phyloP scores from a whole-genome alignment of 495 filamentous ascomycete genomes.

The Aspergillus affinis region DNA sequence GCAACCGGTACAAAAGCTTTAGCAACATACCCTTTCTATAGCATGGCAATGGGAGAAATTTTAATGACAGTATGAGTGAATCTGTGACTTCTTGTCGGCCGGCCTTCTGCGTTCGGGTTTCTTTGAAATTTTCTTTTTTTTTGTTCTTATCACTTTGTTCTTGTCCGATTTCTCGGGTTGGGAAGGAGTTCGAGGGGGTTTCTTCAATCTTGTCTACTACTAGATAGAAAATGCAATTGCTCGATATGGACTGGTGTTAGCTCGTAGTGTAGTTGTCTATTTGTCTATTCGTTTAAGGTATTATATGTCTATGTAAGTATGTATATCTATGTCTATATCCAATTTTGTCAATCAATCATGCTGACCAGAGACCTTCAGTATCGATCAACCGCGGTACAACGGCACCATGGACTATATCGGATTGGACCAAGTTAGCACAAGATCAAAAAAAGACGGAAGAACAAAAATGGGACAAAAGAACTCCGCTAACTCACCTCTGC shows the following conservation, averaged over 20 bases:
- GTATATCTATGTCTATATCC: neutral
- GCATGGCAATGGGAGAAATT: conserved; percentile 8
- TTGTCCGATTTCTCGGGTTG: conserved; percentile 14
- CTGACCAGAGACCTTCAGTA: neutral
- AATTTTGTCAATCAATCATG: neutral
- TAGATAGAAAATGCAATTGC: conserved; percentile 37
- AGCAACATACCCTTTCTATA: conserved; percentile 9
- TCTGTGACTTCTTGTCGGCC: conserved; percentile 16
- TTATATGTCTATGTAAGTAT: conserved; percentile 8
- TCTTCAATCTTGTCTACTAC: conserved; percentile 20
- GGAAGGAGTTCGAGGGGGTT: conserved; percentile 17
- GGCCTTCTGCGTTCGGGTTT: conserved; percentile 18
- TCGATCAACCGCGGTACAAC: conserved; percentile 31
- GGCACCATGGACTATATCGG: conserved; percentile 38
- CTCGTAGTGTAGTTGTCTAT: neutral
- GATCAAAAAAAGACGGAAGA: neutral
- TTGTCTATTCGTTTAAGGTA: conserved; percentile 9
- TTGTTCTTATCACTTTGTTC: conserved; percentile 11
- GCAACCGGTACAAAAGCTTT: conserved; percentile 8
- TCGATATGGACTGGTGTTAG: neutral
- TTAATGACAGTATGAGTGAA: conserved; percentile 18
- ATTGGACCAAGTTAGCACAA: conserved; percentile 15
- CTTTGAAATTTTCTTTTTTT: too few species aligned
- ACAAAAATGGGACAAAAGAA: neutral
- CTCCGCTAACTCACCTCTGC: conserved; percentile 59